Evolutionary conservation across 2,329 filamentous ascomycete genomes (phyloP), one percentile per base, ranked within the genome.

Genomic region (Pyricularia sp.): DNA sequence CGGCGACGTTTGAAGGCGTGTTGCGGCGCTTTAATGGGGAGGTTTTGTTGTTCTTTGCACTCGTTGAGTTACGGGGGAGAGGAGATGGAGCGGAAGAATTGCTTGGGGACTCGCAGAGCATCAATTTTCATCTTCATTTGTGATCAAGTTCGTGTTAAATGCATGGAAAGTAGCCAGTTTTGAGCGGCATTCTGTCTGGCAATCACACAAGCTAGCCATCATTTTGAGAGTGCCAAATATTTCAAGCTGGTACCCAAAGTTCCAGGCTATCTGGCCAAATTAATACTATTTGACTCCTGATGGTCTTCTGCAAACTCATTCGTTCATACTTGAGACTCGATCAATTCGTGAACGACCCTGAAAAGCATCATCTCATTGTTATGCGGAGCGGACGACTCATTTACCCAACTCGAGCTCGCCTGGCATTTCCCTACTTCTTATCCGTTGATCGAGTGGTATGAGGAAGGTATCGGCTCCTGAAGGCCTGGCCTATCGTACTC

Each of bases 401-500:
- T 28, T 16, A 59, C 26, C 30, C 26, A 59, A 4, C 24, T 12
- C 26, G 24, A 16, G 16, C 55, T 28, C n/a, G 13, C 4, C 4
- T 26, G 35, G 16, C 6, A 26, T 57, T 19, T 12, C 16, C 55
- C 26, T 59, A 59, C 28, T 59, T 59, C 55, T 59, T 59, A 9
- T 59, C 55, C 55, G 55, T 19, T 22, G 35, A 44, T 7, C 62
- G 62, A 24, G 30, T 63, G 13, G 33, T 24, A 49, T 53, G 53
- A 0, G 63, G 63, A 16, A 64, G 31, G 33, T 64, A 64, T 9
- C 63, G 63, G 28, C 63, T 64, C 31, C 63, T 35, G 31, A 64
- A 59, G 26, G 63, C 63, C 63, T 60, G 55, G 12, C 63, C 63
- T 30, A 64, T 33, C 12, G 55, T 60, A 44, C 63, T 64, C 63